Evolutionary conservation across 805 yeast species (phyloP), one percentile per base, ranked within the genome.

Genomic region (Yamadazyma sp.): DNA sequence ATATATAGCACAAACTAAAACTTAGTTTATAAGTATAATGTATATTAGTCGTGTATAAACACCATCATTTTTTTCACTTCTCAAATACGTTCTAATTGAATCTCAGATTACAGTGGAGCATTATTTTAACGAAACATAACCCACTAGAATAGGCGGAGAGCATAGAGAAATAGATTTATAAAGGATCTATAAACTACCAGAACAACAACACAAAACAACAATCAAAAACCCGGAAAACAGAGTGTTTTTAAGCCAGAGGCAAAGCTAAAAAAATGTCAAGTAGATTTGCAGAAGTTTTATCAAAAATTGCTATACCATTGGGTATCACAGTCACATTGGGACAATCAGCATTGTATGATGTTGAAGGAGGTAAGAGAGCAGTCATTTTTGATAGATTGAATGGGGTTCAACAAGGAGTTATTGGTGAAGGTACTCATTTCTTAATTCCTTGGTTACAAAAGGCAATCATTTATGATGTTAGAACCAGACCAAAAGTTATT

Each of bases 391-490:
- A 93, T 68, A 75, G 98, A 51, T 62, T 93, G 39, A 66, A 74
- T 28, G 98, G 98, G 67, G 95, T 93, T 35, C 83, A 86, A 60
- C 80, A 79, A 51, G 66, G 69, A n/a, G 97, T 93, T 16, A 71
- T 89, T 41, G 96, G 97, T 19, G 98, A 93, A 67, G 98, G 98
- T 41, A 85, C 98, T 16, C 98, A 93, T 62, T 93, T 93, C 61
- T 68, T 89, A 45, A 60, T 93, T 35, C 98, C 98, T 35, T 93
- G 98, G 98, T 69, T 93, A 46, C 98, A 93, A 60, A 81, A 78
- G 58, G 94, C 98, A 3, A 75, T 93, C 32, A 67, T 87, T 12
- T 93, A 76, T 60, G 98, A 93, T 59, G 96, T 93, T 19, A 76
- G 97, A 56, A 89, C 96, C n/a, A 84, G 80, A 45, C 98, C 98